Base-by-base conservation (phyloP, 2,329 filamentous ascomycete species). In the Cytospora piceae region DNA sequence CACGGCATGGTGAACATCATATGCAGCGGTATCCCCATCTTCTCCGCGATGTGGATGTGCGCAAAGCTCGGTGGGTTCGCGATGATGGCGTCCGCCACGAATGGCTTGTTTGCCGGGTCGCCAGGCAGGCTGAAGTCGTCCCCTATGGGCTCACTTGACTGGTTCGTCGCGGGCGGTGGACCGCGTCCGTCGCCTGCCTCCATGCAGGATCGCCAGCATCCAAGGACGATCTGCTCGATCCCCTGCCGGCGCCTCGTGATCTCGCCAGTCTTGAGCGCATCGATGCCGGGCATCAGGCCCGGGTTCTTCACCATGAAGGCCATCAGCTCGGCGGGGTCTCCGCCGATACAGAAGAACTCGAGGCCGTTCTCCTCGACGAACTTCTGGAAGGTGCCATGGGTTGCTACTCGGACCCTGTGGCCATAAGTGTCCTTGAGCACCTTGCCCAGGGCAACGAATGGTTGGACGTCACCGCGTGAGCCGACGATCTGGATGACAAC, bases 1-100 rank as follows among this genome's bases (percentile, higher is more conserved):
- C 92, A 96, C 0, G 93, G 93, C 92, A 97, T 96, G 1, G 93
- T 97, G 77, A 96, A 97, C 91, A 96, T 96, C 76, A 96, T 87
- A 71, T 93, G 90, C 11, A 93, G 73, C 0, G 90, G 90, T 58
- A 93, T 87, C 0, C 89, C 90, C 71, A 93, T 77, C 75, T 90
- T 91, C 76, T 93, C 89, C 0, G 90, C 90, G 66, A 89, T 85
- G 72, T 93, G 90, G 3, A 93, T 81, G 71, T 93, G 90, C 0
- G 89, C 90, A 76, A 92, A 93, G 71, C 88, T 91, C 0, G 90
- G 90, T 2, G 90, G 90, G 67, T 93, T 93, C 3, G 90, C 90
- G 71, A 93, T 91, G 70, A 93, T 92, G 60, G 86, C 89, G 76
- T 93, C 93, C 0, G 93, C 93, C 51, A 96, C 88, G 73, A 97